Percentiles rank a stretch among this genome's conserved stretches.
phyloP scores from a whole-genome alignment of 768 basidiomycete genomes.

The Daedaleopsis nitida region DNA sequence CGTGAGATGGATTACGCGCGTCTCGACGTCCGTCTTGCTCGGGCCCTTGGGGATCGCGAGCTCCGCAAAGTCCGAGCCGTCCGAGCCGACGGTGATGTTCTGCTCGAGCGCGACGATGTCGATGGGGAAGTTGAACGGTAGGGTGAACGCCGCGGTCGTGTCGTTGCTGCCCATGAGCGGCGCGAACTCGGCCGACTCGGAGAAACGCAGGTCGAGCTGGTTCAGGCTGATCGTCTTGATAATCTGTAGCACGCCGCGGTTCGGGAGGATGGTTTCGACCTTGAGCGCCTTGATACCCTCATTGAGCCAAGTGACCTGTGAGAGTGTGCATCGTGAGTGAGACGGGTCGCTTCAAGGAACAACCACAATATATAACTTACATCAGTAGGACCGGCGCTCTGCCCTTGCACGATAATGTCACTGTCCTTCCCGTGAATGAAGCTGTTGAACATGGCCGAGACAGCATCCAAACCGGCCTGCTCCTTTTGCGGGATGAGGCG shows the following conservation, averaged over 20 bases:
- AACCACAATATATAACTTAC: conserved; percentile 36
- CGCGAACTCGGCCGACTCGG: conserved; percentile 53
- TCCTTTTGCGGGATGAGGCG: conserved; percentile 65
- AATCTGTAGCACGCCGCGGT: conserved; percentile 58
- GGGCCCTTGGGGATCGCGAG: conserved; percentile 60
- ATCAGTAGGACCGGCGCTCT: conserved; percentile 56
- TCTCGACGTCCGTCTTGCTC: conserved; percentile 59
- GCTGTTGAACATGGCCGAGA: conserved; percentile 70
- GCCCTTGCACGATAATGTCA: conserved; percentile 58
- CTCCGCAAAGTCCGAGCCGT: conserved; percentile 59
- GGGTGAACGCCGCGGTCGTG: conserved; percentile 62
- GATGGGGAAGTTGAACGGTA: conserved; percentile 72
- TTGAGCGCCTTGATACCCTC: conserved; percentile 65
- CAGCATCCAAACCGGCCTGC: conserved; percentile 51
- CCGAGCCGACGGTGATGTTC: conserved; percentile 54
- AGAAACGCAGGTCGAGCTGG: conserved; percentile 60
- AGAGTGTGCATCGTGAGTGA: conserved; percentile 6
- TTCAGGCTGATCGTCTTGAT: conserved; percentile 67
- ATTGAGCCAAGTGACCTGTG: conserved; percentile 71
- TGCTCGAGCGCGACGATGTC: conserved; percentile 65
- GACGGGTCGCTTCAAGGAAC: neutral
- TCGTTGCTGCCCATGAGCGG: conserved; percentile 61
- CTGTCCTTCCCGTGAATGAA: conserved; percentile 71
- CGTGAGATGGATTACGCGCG: conserved; percentile 59
- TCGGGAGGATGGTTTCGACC: conserved; percentile 61